Base-by-base conservation (phyloP, 179 eudicot genomes). In the Spergularia azorica region DNA sequence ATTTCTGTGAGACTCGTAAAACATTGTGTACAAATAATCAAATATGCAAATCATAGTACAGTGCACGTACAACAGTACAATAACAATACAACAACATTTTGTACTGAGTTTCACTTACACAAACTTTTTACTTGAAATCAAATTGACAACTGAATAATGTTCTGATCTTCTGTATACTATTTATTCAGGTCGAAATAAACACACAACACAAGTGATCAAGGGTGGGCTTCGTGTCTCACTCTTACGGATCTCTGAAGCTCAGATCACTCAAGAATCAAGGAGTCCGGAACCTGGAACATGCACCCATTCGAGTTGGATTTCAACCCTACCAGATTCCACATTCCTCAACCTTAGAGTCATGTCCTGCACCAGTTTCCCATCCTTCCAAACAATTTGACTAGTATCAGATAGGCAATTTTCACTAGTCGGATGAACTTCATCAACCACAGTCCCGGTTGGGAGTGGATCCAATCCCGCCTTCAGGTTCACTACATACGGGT, bases 251-350 rank as follows among this genome's bases (percentile, higher is more conserved):
- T 63, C 26, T 39, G 15, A 3, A 46, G 12, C 13, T 48, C 21
- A 46, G 39, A 36, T 36, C 39, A 36, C 51, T 71, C 54, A 78
- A 3, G 57, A 70, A 69, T 4, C 17, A 41, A 79, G 71, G 39
- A 36, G 39, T 52, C 38, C 38, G 16, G 67, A 71, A 56, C 67
- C 62, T 0, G 72, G 63, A 18, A 80, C 68, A 56, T 80, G 18
- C 36, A 76, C 83, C 94, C 93, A 89, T 72, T 92, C 90, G 32
- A 92, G 76, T 61, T 87, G 90, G 74, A 92, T 18, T 58, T 87
- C 81, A 0, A 92, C 82, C 72, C 88, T 87, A 2, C 97, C 97
- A 7, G 84, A 78, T 75, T 81, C 78, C 8, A 85, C 93, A 41
- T 89, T 79, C 69, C 76, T 86, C 57, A 92, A 76, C 74, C 86